Evolutionary conservation across 2,329 filamentous ascomycete species (phyloP).

Genomic region (Ceratocystis papillata): DNA sequence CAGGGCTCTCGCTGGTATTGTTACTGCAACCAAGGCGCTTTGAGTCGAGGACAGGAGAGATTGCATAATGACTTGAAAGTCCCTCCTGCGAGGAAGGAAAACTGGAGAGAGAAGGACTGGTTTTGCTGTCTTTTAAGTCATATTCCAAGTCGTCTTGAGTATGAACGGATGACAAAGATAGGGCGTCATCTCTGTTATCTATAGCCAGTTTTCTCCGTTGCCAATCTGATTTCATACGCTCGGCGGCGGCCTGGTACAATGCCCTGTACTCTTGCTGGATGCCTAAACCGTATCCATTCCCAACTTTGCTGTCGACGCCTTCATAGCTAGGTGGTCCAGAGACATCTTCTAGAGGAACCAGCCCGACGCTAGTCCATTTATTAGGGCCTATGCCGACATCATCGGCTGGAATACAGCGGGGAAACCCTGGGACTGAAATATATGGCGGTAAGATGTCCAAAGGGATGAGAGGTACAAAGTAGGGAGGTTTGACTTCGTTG

Average conservation of each 20-base stretch:
- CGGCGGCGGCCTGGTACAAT: background rate
- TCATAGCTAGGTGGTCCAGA: too few species aligned
- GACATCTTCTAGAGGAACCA: background rate
- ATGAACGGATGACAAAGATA: background rate
- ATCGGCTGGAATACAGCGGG: slow-evolving; percentile 34
- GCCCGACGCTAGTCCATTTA: background rate
- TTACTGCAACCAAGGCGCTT: background rate
- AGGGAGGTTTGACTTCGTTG: slow-evolving; percentile 26
- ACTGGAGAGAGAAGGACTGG: background rate
- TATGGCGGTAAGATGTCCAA: slow-evolving; percentile 42
- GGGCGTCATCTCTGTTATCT: background rate
- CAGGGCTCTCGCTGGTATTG: background rate
- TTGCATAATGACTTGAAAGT: too few species aligned
- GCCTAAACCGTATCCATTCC: background rate
- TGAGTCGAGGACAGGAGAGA: background rate
- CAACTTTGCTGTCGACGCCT: background rate
- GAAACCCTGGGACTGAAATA: slow-evolving; percentile 37
- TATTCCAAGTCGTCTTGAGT: background rate
- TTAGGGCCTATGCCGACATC: slow-evolving; percentile 29
- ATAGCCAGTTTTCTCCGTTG: too few species aligned
- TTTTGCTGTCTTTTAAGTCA: background rate
- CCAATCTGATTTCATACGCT: background rate
- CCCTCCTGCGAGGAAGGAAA: background rate
- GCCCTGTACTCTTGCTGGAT: background rate
- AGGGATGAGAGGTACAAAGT: slow-evolving; percentile 44